Percentiles rank a stretch among this genome's conserved stretches.
phyloP scores from a whole-genome alignment of 371 early-diverging fungal species.

The Mortierella sp. region DNA sequence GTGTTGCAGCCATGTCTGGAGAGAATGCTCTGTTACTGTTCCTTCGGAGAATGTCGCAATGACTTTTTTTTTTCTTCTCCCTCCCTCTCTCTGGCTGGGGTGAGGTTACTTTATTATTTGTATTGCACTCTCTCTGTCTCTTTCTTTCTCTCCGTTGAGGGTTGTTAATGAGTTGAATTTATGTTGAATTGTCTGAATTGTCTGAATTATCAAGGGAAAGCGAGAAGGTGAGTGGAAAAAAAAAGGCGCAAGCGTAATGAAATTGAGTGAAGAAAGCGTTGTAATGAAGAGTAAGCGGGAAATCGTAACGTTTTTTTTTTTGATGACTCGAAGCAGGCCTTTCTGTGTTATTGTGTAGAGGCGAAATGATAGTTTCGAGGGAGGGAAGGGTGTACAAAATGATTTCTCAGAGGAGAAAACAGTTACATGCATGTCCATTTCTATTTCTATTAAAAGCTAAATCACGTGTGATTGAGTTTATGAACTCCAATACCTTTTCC shows the following conservation, averaged over 20 bases:
- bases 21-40: neutral
- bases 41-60: neutral
- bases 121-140: neutral
- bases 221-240: neutral
- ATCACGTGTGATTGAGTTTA: too few species aligned
- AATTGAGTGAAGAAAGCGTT: too few species aligned
- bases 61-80: neutral
- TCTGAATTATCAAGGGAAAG: neutral
- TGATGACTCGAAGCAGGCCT: too few species aligned
- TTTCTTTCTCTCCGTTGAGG: too few species aligned
- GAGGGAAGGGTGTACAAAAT: too few species aligned
- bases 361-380: too few species aligned
- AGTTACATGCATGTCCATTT: too few species aligned
- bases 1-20: conserved; percentile 28
- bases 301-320: neutral
- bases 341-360: too few species aligned
- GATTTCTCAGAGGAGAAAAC: too few species aligned
- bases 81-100: neutral
- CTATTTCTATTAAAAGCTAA: too few species aligned
- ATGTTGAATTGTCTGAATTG: neutral
- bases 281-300: neutral
- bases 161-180: neutral
- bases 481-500: too few species aligned
- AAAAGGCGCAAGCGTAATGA: too few species aligned
- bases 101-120: conserved; percentile 2